A percentile compares a stretch with the other conserved stretches of the same genome.
Conservation (phyloP, 148 eudicot species). For the Camellia sinensis region DNA sequence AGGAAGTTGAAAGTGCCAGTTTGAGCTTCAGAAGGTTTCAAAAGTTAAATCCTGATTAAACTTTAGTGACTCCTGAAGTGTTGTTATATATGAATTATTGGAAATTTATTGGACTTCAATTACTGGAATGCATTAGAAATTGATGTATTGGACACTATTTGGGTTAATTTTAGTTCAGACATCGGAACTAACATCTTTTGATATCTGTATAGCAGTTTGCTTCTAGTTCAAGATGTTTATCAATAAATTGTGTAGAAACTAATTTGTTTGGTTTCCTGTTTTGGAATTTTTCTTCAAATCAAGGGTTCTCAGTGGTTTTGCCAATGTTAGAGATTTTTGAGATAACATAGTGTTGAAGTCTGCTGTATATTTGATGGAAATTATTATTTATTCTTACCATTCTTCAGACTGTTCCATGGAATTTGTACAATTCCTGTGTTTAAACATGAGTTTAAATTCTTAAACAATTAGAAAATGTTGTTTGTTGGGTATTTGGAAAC, state of each 20-base stretch:
- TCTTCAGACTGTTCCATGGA: too few relatives aligned
- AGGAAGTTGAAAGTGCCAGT: constrained; percentile 4
- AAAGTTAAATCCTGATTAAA: not conserved
- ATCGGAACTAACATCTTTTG: not conserved
- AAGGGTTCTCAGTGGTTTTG: not conserved
- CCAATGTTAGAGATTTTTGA: not conserved
- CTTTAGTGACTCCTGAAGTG: not conserved
- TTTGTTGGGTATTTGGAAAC: not conserved
- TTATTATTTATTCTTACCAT: too few relatives aligned
- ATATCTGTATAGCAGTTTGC: not conserved
- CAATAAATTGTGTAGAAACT: too few relatives aligned
- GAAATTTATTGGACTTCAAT: not conserved
- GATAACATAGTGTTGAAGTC: not conserved
- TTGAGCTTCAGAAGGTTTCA: not conserved
- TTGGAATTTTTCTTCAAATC: not conserved
- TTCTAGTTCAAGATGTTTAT: not conserved
- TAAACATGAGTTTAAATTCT: not conserved
- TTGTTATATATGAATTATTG: constrained; percentile 3
- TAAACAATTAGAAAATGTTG: not conserved
- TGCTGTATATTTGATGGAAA: not conserved
- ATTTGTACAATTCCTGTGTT: not conserved
- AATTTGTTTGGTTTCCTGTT: not conserved
- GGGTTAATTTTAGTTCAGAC: not conserved
- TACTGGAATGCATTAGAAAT: not conserved
- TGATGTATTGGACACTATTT: not conserved